phyloP scores from a whole-genome alignment of 2,329 filamentous ascomycete species.

The Colletotrichum agaves region DNA sequence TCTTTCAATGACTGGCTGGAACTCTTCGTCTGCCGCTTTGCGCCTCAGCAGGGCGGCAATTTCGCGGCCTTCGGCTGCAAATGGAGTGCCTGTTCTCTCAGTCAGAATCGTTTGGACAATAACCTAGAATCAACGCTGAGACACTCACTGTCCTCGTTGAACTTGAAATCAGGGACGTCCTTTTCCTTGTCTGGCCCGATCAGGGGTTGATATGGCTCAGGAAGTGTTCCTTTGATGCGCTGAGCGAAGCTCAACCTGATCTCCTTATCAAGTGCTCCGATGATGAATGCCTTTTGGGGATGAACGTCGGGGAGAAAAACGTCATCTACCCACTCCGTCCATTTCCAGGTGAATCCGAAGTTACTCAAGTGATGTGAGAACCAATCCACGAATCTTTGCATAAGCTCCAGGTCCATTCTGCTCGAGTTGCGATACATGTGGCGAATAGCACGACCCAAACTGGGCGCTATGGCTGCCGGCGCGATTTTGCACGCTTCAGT shows the following conservation, averaged over 20 bases:
- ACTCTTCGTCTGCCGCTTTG: conserved; percentile 86
- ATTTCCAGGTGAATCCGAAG: conserved; percentile 99
- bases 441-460: conserved; percentile 90
- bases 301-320: conserved; percentile 80
- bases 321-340: conserved; percentile 95
- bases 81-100: conserved; percentile 73
- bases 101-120: conserved; percentile 35
- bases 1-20: conserved; percentile 81
- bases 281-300: conserved; percentile 93
- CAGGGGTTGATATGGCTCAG: conserved; percentile 81
- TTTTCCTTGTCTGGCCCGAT: conserved; percentile 91
- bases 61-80: conserved; percentile 84
- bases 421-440: conserved; percentile 87
- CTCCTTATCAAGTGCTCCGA: conserved; percentile 93
- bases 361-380: conserved; percentile 98
- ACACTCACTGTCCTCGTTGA: conserved; percentile 74
- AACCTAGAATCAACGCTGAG: neutral
- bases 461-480: conserved; percentile 94
- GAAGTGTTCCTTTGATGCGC: conserved; percentile 92
- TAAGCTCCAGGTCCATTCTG: conserved; percentile 86
- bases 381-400: conserved; percentile 93
- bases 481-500: conserved; percentile 97
- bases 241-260: conserved; percentile 96
- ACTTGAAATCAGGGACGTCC: conserved; percentile 97
- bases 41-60: conserved; percentile 82